These are phyloP conservation scores for Aureobasidium sp. DNA, from an alignment of 2,329 filamentous ascomycete genomes.

Conservation along the genomic window DNA sequence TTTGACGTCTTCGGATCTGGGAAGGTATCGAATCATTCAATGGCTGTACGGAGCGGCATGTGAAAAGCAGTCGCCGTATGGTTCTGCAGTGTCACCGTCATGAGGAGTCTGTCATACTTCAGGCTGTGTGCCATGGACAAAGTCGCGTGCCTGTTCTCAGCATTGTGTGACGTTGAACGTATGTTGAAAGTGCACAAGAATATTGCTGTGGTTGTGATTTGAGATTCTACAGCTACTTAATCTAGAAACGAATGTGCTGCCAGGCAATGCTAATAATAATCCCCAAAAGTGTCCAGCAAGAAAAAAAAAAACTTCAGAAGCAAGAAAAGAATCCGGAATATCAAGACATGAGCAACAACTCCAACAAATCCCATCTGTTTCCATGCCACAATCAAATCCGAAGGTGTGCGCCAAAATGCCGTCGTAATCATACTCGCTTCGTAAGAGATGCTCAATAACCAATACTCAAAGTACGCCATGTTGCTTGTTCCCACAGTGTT, in stretches of 20 bases:
- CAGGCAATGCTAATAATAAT: constrained; percentile 1
- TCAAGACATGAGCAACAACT: background rate
- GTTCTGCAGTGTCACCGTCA: too few relatives aligned
- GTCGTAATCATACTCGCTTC: constrained; percentile 9
- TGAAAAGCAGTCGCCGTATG: too few relatives aligned
- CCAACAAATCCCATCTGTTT: constrained; percentile 3
- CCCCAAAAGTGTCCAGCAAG: background rate
- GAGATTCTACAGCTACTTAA: constrained; percentile 5
- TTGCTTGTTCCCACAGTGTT: background rate
- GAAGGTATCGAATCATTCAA: too few relatives aligned
- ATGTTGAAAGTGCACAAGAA: background rate
- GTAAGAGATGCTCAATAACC: background rate
- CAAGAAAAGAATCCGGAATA: background rate
- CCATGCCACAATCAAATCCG: background rate
- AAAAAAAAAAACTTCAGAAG: background rate
- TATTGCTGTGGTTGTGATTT: constrained; percentile 4
- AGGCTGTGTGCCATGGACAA: background rate
- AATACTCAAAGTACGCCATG: background rate
- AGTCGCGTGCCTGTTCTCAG: background rate
- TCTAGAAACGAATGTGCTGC: constrained; percentile 6
- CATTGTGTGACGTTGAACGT: background rate
- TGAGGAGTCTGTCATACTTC: background rate
- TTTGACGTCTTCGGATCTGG: too few relatives aligned
- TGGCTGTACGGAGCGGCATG: too few relatives aligned
- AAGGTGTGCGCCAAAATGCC: background rate